phyloP scores from a whole-genome alignment of 1,284 basidiomycete genomes.

The Farysia itapuensis region DNA sequence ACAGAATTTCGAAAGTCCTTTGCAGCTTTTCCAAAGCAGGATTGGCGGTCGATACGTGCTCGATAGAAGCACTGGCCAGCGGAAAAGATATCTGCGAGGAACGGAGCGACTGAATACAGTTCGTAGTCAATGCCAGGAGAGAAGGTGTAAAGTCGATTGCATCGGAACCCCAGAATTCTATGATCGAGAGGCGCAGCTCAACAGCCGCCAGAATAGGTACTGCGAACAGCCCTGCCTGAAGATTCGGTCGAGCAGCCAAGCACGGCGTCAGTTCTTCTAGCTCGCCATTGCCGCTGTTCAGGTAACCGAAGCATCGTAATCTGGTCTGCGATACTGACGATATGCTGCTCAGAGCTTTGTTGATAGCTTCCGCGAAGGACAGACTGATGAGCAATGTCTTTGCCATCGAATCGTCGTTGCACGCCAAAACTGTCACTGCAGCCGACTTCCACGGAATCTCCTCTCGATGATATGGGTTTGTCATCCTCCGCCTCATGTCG shows the following conservation, averaged over 20 bases:
- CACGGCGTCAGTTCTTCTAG: slow-evolving; percentile 28
- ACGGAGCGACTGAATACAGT: slow-evolving; percentile 32
- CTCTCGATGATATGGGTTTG: slow-evolving; percentile 19
- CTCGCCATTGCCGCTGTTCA: no score
- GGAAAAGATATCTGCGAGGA: slow-evolving; percentile 23
- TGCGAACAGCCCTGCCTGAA: slow-evolving; percentile 29
- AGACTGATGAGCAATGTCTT: slow-evolving; percentile 32
- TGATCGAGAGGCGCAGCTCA: slow-evolving; percentile 25
- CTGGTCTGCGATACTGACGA: slow-evolving; percentile 25
- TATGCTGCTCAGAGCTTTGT: slow-evolving; percentile 19
- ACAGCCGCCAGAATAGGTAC: slow-evolving; percentile 25
- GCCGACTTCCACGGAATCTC: slow-evolving; percentile 20
- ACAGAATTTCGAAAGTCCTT: slow-evolving; percentile 28
- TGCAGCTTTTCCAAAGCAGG: slow-evolving; percentile 25
- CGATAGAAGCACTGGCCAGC: slow-evolving; percentile 21
- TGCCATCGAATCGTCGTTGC: slow-evolving; percentile 21
- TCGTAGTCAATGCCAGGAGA: slow-evolving; percentile 21
- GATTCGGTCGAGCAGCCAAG: slow-evolving; percentile 22
- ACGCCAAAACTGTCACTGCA: slow-evolving; percentile 15
- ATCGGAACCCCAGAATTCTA: slow-evolving; percentile 27
- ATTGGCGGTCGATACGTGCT: slow-evolving; percentile 22
- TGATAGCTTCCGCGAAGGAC: slow-evolving; percentile 24
- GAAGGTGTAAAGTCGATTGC: slow-evolving; percentile 33
- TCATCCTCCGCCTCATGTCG: slow-evolving; percentile 22
- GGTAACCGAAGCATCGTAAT: slow-evolving; percentile 28